Percentiles rank a stretch among this genome's conserved stretches.
Evolutionary conservation across 768 basidiomycete genomes (phyloP).

Genomic region (Russula virescens): DNA sequence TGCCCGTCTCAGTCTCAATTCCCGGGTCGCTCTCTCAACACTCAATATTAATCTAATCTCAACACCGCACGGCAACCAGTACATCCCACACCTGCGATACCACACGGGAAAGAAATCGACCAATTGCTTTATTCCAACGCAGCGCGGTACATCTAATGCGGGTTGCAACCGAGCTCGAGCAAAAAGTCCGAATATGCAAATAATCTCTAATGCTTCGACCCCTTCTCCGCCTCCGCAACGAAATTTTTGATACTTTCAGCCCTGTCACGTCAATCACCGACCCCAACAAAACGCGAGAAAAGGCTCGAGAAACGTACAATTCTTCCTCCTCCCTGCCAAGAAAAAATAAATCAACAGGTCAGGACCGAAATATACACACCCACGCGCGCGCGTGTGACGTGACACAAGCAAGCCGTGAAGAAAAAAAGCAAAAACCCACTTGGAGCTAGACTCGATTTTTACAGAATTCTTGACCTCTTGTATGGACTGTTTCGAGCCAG

Average conservation of each 20-base stretch:
- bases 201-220: conserved; percentile 38
- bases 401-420: too few relatives aligned
- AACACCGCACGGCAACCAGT: too few relatives aligned
- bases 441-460: conserved; percentile 59
- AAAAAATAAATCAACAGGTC: conserved; percentile 6
- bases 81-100: too few relatives aligned
- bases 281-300: conserved; percentile 16
- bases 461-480: conserved; percentile 55
- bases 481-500: conserved; percentile 36
- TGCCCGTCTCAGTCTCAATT: too few relatives aligned
- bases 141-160: conserved; percentile 3
- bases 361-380: conserved; percentile 3
- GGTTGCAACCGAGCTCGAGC: neutral
- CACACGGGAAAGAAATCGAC: too few relatives aligned
- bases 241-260: conserved; percentile 71
- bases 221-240: conserved; percentile 79
- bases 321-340: conserved; percentile 68
- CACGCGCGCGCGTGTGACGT: too few relatives aligned
- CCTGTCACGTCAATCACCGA: conserved; percentile 41
- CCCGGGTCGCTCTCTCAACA: too few relatives aligned
- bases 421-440: conserved; percentile 38
- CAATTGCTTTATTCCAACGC: neutral
- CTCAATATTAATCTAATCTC: too few relatives aligned
- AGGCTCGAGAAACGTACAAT: conserved; percentile 53
- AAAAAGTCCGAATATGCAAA: conserved; percentile 30